Evolutionary conservation across 805 yeast genomes (phyloP).

Genomic region (Ogataea methylovora): DNA sequence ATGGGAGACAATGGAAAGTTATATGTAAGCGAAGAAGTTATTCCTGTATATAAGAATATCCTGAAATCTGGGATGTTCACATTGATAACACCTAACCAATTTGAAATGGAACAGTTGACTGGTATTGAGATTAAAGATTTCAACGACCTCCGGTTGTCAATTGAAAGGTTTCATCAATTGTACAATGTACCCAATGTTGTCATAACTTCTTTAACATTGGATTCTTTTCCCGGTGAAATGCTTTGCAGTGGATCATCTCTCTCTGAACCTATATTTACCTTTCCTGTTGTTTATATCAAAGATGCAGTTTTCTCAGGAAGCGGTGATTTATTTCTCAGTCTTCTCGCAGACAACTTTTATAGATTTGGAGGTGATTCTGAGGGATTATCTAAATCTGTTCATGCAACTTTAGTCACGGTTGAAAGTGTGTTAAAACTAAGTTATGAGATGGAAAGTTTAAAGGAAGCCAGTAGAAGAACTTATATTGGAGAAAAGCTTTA

Average conservation of each 20-base stretch:
- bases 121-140: slow-evolving; percentile 34
- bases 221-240: slow-evolving; percentile 10
- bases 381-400: slow-evolving; percentile 26
- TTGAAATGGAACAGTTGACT: slow-evolving; percentile 59
- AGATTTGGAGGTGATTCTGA: slow-evolving; percentile 4
- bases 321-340: slow-evolving; percentile 65
- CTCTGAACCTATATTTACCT: too few relatives aligned
- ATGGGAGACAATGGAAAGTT: slow-evolving; percentile 84
- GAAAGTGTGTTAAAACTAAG: slow-evolving; percentile 35
- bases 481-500: slow-evolving; percentile 12
- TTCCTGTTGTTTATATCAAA: too few relatives aligned
- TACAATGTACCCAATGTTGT: slow-evolving; percentile 47
- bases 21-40: slow-evolving; percentile 57
- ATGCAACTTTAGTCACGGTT: slow-evolving; percentile 31
- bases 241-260: slow-evolving; percentile 41
- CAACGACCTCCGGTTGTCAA: slow-evolving; percentile 28
- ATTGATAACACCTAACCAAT: slow-evolving; percentile 65
- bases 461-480: not conserved
- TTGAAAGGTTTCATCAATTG: slow-evolving; percentile 31
- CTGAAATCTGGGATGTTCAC: slow-evolving; percentile 35
- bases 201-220: slow-evolving; percentile 46
- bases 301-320: slow-evolving; percentile 64
- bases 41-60: slow-evolving; percentile 44
- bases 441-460: slow-evolving; percentile 16
- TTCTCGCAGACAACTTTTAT: slow-evolving; percentile 36